A percentile compares a stretch with the other conserved stretches of the same genome.
phyloP scores from a whole-genome alignment of 2,329 filamentous ascomycete genomes.

The Clonostachys chloroleuca region DNA sequence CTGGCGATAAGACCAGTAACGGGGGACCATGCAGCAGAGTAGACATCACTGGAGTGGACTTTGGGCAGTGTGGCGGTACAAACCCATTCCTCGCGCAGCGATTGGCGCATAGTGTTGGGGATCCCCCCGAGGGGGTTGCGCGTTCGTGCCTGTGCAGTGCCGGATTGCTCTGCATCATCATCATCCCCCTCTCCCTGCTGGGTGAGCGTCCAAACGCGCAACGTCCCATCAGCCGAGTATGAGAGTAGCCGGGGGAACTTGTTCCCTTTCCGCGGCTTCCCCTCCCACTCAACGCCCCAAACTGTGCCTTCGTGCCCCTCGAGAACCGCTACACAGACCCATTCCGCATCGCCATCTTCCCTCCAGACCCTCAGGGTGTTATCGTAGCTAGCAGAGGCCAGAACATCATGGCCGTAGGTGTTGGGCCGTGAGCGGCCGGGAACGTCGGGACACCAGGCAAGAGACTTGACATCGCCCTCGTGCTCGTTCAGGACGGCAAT shows the following conservation, averaged over 20 bases:
- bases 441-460: conserved; percentile 81
- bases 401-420: conserved; percentile 59
- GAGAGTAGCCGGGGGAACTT: conserved; percentile 64
- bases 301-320: conserved; percentile 82
- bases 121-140: conserved; percentile 52
- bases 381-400: conserved; percentile 92
- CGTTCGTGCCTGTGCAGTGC: conserved; percentile 17
- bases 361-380: conserved; percentile 85
- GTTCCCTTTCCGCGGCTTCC: conserved; percentile 25
- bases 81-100: conserved; percentile 77
- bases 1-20: conserved; percentile 77
- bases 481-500: conserved; percentile 93
- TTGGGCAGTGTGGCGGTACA: conserved; percentile 72
- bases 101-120: conserved; percentile 84
- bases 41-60: conserved; percentile 70
- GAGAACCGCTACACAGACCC: conserved; percentile 82
- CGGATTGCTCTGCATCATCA: conserved; percentile 10
- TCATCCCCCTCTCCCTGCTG: conserved; percentile 41
- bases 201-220: conserved; percentile 74
- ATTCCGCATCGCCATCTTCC: conserved; percentile 84
- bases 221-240: conserved; percentile 78
- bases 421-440: conserved; percentile 35
- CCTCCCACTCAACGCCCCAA: conserved; percentile 79
- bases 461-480: conserved; percentile 89
- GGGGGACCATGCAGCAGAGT: conserved; percentile 80